phyloP scores from a whole-genome alignment of 2,329 filamentous ascomycete species.

The Thermomyces lanuginosus region DNA sequence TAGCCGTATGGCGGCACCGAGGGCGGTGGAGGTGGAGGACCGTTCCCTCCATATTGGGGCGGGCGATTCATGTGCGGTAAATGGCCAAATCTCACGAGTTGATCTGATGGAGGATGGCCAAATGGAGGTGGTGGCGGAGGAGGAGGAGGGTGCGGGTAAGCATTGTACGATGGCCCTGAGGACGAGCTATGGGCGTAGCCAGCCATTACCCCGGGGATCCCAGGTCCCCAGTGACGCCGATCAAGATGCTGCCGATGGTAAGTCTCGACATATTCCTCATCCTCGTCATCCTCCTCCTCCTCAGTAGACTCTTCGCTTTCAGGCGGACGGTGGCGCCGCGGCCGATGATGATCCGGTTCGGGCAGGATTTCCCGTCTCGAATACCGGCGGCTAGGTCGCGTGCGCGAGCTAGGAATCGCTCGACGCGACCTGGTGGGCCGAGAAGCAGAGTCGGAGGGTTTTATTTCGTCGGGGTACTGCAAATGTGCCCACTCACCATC shows the following conservation, averaged over 20 bases:
- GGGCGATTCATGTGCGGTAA: constrained; percentile 11
- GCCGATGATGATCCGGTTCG: constrained; percentile 14
- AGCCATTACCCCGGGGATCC: constrained; percentile 13
- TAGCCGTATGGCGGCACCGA: constrained; percentile 16
- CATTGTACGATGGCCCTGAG: constrained; percentile 23
- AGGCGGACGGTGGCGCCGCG: constrained; percentile 32
- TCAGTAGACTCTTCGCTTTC: constrained; percentile 52
- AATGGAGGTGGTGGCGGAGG: too few relatives aligned
- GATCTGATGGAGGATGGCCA: constrained; percentile 16
- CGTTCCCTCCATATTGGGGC: constrained; percentile 14
- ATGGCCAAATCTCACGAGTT: constrained; percentile 17
- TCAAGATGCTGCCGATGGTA: constrained; percentile 26
- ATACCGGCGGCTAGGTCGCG: constrained; percentile 22
- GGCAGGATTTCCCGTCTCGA: constrained; percentile 20
- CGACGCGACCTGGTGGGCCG: constrained; percentile 26
- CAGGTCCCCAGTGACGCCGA: constrained; percentile 17
- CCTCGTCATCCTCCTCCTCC: too few relatives aligned
- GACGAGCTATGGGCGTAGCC: constrained; percentile 26
- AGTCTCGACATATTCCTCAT: constrained; percentile 42
- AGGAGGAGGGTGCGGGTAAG: constrained; percentile 19
- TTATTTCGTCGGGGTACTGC: constrained; percentile 30
- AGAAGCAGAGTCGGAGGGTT: constrained; percentile 32
- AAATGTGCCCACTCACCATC: constrained; percentile 22
- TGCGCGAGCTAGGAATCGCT: constrained; percentile 20
- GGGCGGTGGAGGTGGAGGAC: too few relatives aligned